Evolutionary conservation across 2,329 filamentous ascomycete species (phyloP).

Genomic region (Pseudogymnoascus destructans): DNA sequence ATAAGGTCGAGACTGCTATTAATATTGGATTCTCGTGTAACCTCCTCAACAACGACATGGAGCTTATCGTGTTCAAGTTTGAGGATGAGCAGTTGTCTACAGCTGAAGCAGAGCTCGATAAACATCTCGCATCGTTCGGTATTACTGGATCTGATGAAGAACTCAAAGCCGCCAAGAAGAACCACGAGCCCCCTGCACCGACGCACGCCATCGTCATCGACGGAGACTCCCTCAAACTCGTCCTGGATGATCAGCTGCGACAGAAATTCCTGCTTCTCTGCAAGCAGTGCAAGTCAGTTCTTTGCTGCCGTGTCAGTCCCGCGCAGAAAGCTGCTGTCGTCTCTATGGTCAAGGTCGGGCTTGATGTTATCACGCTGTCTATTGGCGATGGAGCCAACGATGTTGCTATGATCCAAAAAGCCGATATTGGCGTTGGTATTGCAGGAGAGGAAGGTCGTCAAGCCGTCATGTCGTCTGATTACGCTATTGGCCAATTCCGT

Average conservation of each 20-base stretch:
- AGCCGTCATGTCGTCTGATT: constrained; percentile 92
- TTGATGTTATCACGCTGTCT: constrained; percentile 92
- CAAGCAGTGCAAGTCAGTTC: constrained; percentile 90
- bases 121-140: constrained; percentile 57
- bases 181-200: constrained; percentile 72
- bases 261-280: constrained; percentile 91
- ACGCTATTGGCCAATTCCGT: constrained; percentile 86
- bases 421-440: constrained; percentile 88
- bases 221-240: constrained; percentile 81
- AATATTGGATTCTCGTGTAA: constrained; percentile 99
- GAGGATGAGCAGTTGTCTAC: constrained; percentile 56
- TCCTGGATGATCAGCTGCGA: constrained; percentile 67
- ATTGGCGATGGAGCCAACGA: constrained; percentile 93
- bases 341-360: constrained; percentile 80
- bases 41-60: constrained; percentile 93
- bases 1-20: constrained; percentile 98
- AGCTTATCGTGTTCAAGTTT: constrained; percentile 79
- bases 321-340: constrained; percentile 97
- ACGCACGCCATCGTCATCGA: constrained; percentile 93
- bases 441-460: constrained; percentile 85
- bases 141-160: constrained; percentile 80
- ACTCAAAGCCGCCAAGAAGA: constrained; percentile 61
- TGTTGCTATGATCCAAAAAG: constrained; percentile 95
- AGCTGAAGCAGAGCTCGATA: constrained; percentile 55
- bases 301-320: constrained; percentile 94